Evolutionary conservation across 768 basidiomycete species (phyloP).

Genomic region (Lactifluus echinatus): DNA sequence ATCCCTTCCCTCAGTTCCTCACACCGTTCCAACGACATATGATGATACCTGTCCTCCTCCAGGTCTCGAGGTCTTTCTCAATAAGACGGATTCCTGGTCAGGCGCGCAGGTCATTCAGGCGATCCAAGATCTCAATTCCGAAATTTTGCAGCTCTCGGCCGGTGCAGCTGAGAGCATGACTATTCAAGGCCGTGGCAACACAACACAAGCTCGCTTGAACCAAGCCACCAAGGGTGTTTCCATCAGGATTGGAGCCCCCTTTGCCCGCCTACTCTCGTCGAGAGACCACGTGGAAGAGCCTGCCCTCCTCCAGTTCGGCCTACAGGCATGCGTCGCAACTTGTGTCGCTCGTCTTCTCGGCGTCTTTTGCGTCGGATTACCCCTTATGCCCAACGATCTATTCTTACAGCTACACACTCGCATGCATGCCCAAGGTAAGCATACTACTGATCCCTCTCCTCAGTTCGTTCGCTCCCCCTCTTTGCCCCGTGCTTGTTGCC

Average conservation of each 20-base stretch:
- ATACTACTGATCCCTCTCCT: neutral
- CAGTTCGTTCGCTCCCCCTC: slow-evolving; percentile 15
- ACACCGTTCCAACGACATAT: slow-evolving; percentile 18
- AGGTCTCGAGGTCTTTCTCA: slow-evolving; percentile 59
- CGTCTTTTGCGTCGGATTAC: slow-evolving; percentile 67
- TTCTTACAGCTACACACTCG: slow-evolving; percentile 52
- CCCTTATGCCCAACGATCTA: slow-evolving; percentile 58
- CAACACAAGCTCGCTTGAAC: slow-evolving; percentile 33
- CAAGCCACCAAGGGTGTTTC: slow-evolving; percentile 53
- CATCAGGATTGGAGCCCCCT: slow-evolving; percentile 51
- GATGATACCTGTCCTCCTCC: slow-evolving; percentile 55
- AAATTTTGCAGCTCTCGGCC: slow-evolving; percentile 73
- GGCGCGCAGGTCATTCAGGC: slow-evolving; percentile 73
- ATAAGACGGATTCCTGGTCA: slow-evolving; percentile 65
- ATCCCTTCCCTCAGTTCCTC: slow-evolving; percentile 22
- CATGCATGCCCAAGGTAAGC: slow-evolving; percentile 46
- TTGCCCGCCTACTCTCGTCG: slow-evolving; percentile 51
- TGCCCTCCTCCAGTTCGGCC: slow-evolving; percentile 63
- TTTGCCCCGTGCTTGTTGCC: slow-evolving; percentile 19
- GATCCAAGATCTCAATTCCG: slow-evolving; percentile 71
- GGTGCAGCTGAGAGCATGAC: slow-evolving; percentile 61
- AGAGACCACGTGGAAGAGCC: slow-evolving; percentile 70
- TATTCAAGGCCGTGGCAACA: slow-evolving; percentile 36
- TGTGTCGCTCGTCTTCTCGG: slow-evolving; percentile 61
- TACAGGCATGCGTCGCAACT: slow-evolving; percentile 62